Evolutionary conservation across 2,329 filamentous ascomycete genomes (phyloP), one percentile per base, ranked within the genome.

Genomic region (Phaeosphaeria sp.): DNA sequence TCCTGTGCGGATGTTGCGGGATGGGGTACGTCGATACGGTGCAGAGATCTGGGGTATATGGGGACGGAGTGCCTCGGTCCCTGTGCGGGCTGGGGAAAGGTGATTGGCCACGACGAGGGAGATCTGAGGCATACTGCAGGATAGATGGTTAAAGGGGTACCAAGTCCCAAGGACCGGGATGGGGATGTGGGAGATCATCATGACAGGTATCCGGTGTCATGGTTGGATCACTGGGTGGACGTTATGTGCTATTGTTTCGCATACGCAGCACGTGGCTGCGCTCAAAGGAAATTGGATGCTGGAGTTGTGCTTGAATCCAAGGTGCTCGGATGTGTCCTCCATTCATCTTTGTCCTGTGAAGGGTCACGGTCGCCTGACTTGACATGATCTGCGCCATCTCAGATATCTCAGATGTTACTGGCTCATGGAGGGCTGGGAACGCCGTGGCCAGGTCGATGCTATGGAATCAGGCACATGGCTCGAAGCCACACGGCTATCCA

Each of bases 161-260:
- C n/a, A 48, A 48, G 42, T 59, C 43, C 60, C 60, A 60, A 60
- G 55, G 43, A 58, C 60, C 60, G 33, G 60, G 60, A 54, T 54
- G n/a, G 46, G 30, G 30, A 55, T 46, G 25, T 39, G 17, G 50
- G 59, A 49, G 55, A 60, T 63, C 55, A 52, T 46, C 58, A 41
- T 52, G 51, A 20, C 50, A 46, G 36, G 41, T 27, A 13, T 51
- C 2, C 44, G 48, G 50, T 36, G 30, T 36, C 11, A 13, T 36
- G 30, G 30, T 36, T 36, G 30, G 25, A 27, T 4, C 25, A 27
- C 4, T 27, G 9, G 25, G 50, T n/a, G 22, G 20, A 47, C 39
- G 39, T 42, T 42, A 17, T n/a, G 25, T 27, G 25, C 39, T 18
- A 42, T 20, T n/a, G 7, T 17, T 42, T 42, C 39, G 39, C 18